phyloP scores from a whole-genome alignment of 2,329 filamentous ascomycete genomes.

The Trichoderma atrobrunneum region DNA sequence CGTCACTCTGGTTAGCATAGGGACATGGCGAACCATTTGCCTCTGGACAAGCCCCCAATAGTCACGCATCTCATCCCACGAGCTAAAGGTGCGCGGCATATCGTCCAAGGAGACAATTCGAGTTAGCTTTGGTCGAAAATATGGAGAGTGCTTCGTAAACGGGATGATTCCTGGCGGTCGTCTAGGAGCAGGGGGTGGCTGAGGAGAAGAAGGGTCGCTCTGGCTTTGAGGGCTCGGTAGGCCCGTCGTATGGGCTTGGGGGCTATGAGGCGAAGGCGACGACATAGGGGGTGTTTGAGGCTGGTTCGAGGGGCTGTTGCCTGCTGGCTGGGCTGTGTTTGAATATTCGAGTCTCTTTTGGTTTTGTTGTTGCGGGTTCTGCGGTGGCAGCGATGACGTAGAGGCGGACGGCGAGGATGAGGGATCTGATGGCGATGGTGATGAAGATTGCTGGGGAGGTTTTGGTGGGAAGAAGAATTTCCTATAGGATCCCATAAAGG shows the following conservation, averaged over 20 bases:
- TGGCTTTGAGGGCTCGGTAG: constrained; percentile 35
- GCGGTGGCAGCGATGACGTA: neutral
- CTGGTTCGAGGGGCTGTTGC: constrained; percentile 28
- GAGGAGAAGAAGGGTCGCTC: constrained; percentile 22
- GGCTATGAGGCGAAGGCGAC: constrained; percentile 8
- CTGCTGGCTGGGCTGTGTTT: neutral
- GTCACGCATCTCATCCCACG: constrained; percentile 35
- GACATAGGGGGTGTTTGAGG: constrained; percentile 28
- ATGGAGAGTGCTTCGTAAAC: constrained; percentile 39
- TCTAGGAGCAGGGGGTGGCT: constrained; percentile 19
- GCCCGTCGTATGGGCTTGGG: constrained; percentile 22
- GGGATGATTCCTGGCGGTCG: constrained; percentile 35
- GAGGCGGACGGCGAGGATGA: neutral
- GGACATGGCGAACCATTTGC: constrained; percentile 37
- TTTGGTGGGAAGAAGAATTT: constrained; percentile 34
- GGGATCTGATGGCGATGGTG: neutral
- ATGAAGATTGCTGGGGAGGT: neutral
- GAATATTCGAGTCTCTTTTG: neutral
- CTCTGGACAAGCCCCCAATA: constrained; percentile 41
- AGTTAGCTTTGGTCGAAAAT: constrained; percentile 34
- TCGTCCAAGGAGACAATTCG: constrained; percentile 32
- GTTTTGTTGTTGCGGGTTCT: neutral
- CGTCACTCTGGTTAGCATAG: constrained; percentile 34
- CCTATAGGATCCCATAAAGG: constrained; percentile 39
- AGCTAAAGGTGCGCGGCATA: constrained; percentile 33